These are phyloP conservation scores for Seiridium unicorne DNA, from an alignment of 2,329 filamentous ascomycete genomes.

Conservation along the genomic window DNA sequence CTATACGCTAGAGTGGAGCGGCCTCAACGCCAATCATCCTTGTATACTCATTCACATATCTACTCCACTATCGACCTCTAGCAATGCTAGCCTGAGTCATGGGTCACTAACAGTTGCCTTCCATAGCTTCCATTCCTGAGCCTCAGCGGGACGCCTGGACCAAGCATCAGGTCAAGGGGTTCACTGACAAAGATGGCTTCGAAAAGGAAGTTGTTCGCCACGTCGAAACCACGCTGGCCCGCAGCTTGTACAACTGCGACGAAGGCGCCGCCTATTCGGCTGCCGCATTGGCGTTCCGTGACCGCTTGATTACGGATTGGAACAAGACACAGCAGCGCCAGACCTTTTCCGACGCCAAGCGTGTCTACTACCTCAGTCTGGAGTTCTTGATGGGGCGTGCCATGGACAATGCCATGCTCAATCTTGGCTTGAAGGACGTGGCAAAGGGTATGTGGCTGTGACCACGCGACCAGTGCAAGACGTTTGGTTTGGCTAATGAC, in stretches of 20 bases:
- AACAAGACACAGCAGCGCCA: conserved; percentile 97
- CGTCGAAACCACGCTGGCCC: conserved; percentile 93
- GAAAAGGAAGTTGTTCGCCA: conserved; percentile 85
- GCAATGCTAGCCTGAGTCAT: too few species aligned
- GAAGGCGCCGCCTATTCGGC: conserved; percentile 90
- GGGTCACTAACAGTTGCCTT: conserved; percentile 11
- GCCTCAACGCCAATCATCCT: too few species aligned
- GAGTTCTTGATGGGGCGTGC: conserved; percentile 98
- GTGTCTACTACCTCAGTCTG: conserved; percentile 94
- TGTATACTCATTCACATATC: neutral
- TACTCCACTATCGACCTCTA: too few species aligned
- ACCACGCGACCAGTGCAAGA: neutral
- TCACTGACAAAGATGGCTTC: conserved; percentile 80
- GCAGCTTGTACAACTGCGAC: conserved; percentile 97
- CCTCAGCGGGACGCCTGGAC: conserved; percentile 80
- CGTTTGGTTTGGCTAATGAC: conserved; percentile 12
- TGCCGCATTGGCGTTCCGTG: conserved; percentile 86
- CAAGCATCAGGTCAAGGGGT: conserved; percentile 62
- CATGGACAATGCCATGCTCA: conserved; percentile 98
- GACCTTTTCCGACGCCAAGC: conserved; percentile 85
- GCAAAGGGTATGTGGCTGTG: conserved; percentile 65
- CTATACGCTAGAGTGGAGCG: neutral
- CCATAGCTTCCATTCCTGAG: conserved; percentile 75
- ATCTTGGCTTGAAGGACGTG: conserved; percentile 82
- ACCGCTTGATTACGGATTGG: conserved; percentile 92